These are phyloP conservation scores for Collybia sp. DNA, from an alignment of 768 basidiomycete genomes.

Conservation along the genomic window DNA sequence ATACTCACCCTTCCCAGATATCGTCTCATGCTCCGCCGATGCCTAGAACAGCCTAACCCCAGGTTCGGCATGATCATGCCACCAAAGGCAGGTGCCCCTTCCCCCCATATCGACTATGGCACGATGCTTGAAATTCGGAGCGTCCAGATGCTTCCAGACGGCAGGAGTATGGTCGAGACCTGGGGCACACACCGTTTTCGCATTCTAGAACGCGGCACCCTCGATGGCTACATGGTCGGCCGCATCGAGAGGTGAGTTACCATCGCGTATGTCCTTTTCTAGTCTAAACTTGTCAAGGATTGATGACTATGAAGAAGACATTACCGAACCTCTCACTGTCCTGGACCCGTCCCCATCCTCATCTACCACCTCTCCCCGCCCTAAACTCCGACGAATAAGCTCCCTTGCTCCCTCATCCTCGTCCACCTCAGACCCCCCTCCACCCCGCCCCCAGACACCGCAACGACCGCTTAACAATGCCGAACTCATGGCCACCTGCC, in stretches of 20 bases:
- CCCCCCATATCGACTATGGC: conserved; percentile 65
- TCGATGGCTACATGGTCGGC: conserved; percentile 90
- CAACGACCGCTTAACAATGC: conserved; percentile 30
- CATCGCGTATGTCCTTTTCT: background rate
- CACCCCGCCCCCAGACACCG: conserved; percentile 16
- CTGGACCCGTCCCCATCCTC: background rate
- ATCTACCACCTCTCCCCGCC: conserved; percentile 3
- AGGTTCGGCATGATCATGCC: conserved; percentile 94
- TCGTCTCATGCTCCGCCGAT: conserved; percentile 95
- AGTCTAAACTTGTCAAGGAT: conserved; percentile 10
- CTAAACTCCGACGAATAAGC: background rate
- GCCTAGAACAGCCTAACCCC: conserved; percentile 72
- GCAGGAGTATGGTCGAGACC: conserved; percentile 79
- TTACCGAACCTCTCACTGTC: conserved; percentile 21
- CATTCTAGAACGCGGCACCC: conserved; percentile 72
- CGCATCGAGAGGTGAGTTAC: conserved; percentile 57
- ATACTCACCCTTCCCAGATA: conserved; percentile 41
- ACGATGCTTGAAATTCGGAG: conserved; percentile 89
- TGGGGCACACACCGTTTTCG: conserved; percentile 70
- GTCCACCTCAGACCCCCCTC: conserved; percentile 8
- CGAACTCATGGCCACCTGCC: conserved; percentile 46
- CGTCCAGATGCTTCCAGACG: conserved; percentile 87
- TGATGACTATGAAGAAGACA: conserved; percentile 25
- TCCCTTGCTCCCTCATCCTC: conserved; percentile 7
- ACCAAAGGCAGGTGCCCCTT: conserved; percentile 30